Percentiles rank a stretch among this genome's conserved stretches.
Evolutionary conservation across 2,329 filamentous ascomycete genomes (phyloP).

Genomic region (Hirsutella minnesotensis): DNA sequence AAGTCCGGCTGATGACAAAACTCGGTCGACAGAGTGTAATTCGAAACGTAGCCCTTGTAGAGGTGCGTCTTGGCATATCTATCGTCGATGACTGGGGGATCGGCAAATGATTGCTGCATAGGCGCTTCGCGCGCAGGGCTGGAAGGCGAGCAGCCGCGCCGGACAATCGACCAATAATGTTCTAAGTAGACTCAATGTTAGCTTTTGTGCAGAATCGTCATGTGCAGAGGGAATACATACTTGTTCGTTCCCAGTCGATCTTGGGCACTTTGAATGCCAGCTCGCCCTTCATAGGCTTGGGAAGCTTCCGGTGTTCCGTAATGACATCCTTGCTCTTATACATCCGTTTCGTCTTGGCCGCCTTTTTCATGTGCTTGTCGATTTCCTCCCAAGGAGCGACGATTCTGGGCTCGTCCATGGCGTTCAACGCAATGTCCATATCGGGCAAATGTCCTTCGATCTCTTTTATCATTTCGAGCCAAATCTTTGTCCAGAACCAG

Average conservation of each 20-base stretch:
- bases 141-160: slow-evolving; percentile 48
- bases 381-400: slow-evolving; percentile 54
- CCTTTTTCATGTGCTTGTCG: slow-evolving; percentile 38
- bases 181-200: slow-evolving; percentile 11
- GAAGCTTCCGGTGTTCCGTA: slow-evolving; percentile 29
- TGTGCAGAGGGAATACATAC: slow-evolving; percentile 18
- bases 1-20: slow-evolving; percentile 56
- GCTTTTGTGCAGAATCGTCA: neutral
- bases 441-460: slow-evolving; percentile 49
- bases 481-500: slow-evolving; percentile 48
- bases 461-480: slow-evolving; percentile 39
- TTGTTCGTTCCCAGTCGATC: slow-evolving; percentile 39
- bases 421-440: slow-evolving; percentile 56
- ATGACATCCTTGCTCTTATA: slow-evolving; percentile 30
- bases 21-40: slow-evolving; percentile 48
- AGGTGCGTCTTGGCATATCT: slow-evolving; percentile 35
- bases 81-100: slow-evolving; percentile 31
- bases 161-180: slow-evolving; percentile 45
- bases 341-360: slow-evolving; percentile 34
- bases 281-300: slow-evolving; percentile 23
- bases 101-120: slow-evolving; percentile 30
- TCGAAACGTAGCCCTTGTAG: slow-evolving; percentile 46
- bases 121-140: slow-evolving; percentile 43
- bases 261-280: slow-evolving; percentile 20
- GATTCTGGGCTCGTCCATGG: slow-evolving; percentile 55